Evolutionary conservation across 441 rosid genomes (phyloP).

Genomic region (Pelargonium australe): DNA sequence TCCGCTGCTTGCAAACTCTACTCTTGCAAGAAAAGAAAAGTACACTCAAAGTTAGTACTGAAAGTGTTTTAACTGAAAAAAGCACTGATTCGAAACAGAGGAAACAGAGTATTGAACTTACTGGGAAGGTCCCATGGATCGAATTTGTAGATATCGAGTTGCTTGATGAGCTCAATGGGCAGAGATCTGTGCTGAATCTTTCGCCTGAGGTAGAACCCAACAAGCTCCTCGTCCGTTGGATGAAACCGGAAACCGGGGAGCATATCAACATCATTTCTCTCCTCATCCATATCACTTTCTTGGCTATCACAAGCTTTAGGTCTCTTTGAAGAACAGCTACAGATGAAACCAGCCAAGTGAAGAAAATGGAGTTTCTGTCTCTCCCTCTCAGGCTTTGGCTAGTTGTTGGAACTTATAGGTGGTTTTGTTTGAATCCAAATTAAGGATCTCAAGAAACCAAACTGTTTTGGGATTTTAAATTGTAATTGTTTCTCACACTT

Average conservation of each 20-base stretch:
- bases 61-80: too few species aligned
- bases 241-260: constrained; percentile 77
- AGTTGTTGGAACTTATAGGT: background rate
- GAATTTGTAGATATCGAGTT: constrained; percentile 49
- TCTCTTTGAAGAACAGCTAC: too few species aligned
- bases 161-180: constrained; percentile 79
- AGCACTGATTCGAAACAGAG: too few species aligned
- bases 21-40: constrained; percentile 4
- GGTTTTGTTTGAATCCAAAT: constrained; percentile 29
- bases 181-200: constrained; percentile 61
- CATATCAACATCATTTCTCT: constrained; percentile 51
- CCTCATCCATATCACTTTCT: constrained; percentile 20
- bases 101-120: constrained; percentile 27
- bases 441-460: constrained; percentile 24
- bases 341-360: too few species aligned
- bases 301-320: too few species aligned
- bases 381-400: too few species aligned
- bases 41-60: too few species aligned
- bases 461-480: background rate
- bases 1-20: constrained; percentile 62
- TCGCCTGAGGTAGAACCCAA: constrained; percentile 66
- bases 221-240: constrained; percentile 75
- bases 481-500: too few species aligned
- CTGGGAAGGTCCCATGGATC: constrained; percentile 82
- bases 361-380: too few species aligned